Base-by-base conservation (phyloP, 2,329 filamentous ascomycete species). In the Penicillium sp. region DNA sequence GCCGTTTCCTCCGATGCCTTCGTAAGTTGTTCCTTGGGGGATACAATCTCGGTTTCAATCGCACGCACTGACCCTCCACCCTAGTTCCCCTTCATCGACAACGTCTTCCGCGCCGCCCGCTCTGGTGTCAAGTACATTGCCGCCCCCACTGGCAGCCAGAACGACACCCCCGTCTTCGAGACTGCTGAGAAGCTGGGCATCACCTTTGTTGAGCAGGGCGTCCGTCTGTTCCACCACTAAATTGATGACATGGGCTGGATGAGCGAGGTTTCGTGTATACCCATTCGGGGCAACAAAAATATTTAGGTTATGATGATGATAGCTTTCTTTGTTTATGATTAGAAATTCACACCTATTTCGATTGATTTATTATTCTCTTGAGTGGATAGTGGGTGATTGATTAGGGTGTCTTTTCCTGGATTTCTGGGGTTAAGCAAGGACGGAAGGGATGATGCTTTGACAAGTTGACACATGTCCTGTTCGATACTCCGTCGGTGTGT, bases 61-160 rank as follows among this genome's bases (percentile, higher is more conserved):
- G 6, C 6, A 49, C 41, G 18, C 35, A 46, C 49, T 57, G 40
- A 57, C 24, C 27, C 13, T 22, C 18, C 24, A 18, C 33, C 24
- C 35, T 54, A 71, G 90, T 99, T 99, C 87, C 95, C 95, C 67
- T 99, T 99, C 80, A 91, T 92, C 72, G 95, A 99, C 83, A 99
- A 99, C 71, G 90, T 99, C 66, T 97, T 96, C 86, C 88, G 95
- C 66, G 91, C 92, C 53, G 87, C 87, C 62, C 86, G 92, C 70
- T 96, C 92, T 22, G 95, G 95, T 51, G 92, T 87, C 73, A 98
- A 96, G 82, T 99, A 96, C 81, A 91, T 98, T 71, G 94, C 95
- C 55, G 94, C 94, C 40, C 95, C 95, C 10, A 90, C 87, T 52
- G 95, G 95, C 58, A 96, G 77, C 67, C 78, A 81, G 69, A 81